Evolutionary conservation across 305 asterid genomes (phyloP), one percentile per base, ranked within the genome.

Genomic region (Fraxinus floribunda): DNA sequence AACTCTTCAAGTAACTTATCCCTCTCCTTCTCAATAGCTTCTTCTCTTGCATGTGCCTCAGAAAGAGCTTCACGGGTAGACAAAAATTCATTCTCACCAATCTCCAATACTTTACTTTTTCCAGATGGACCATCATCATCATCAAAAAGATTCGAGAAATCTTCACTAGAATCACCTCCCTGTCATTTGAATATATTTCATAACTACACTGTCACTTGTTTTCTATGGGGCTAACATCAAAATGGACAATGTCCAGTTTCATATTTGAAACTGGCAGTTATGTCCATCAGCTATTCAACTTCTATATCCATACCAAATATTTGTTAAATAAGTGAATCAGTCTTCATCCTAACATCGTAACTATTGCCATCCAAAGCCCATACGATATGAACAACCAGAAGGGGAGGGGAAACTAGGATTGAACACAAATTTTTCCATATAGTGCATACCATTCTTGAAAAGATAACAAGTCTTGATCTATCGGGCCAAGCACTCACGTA

Each of bases 1-100:
- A 88, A 84, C 77, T 88, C 85, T 66, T 88, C 86, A 62, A 86
- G 85, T 64, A 88, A 84, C 41, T 80, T 83, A 78, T 86, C 87
- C 64, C 89, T 81, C 83, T 88, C 87, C 79, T 73, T 84, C 74
- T 81, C 87, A 38, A 81, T 75, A 52, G 86, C 77, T 73, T 81
- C 84, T 68, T 79, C 84, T 84, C 87, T 88, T 71, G 80, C 85
- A 7, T 66, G 80, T n/a, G 81, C 86, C 72, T 79, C 87, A 71
- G 84, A 79, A 7, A 84, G 85, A 78, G 86, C 84, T 55, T 84
- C 80, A 64, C 57, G 84, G 38, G 83, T 79, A 35, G 83, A 85
- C 80, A 62, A 73, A 36, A 88, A 78, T 77, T 83, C 87, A 79
- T 84, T 62, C 52, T 81, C 87, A 32, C 84, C 84, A 78, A 30